Conservation (phyloP, 1,284 basidiomycete genomes). For the Papiliotrema laurentii region DNA sequence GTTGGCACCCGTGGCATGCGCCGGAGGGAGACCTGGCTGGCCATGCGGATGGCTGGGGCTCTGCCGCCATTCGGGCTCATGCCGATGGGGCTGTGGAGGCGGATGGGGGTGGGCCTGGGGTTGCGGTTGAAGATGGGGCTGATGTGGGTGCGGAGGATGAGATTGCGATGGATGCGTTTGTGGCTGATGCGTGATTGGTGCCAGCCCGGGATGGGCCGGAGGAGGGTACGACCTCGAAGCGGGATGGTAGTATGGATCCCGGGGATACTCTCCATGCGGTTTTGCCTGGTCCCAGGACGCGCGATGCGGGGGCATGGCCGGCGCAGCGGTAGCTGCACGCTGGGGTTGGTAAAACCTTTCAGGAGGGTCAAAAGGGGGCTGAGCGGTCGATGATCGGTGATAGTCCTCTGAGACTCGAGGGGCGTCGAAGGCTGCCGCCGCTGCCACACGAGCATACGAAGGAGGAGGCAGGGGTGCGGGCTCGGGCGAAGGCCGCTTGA, state of each 20-base stretch:
- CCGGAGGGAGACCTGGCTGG: no score
- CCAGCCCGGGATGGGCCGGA: no score
- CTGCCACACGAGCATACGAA: background rate
- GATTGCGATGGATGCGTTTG: no score
- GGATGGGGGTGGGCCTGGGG: background rate
- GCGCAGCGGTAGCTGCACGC: background rate
- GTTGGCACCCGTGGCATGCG: no score
- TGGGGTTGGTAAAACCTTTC: background rate
- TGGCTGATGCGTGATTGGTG: no score
- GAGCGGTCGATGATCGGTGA: background rate
- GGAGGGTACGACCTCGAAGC: background rate
- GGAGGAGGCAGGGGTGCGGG: slow-evolving; percentile 8
- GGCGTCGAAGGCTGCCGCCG: background rate
- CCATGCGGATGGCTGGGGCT: no score
- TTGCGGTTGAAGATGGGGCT: background rate
- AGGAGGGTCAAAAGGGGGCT: background rate
- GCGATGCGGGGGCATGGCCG: background rate
- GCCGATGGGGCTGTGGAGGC: background rate
- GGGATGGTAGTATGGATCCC: background rate
- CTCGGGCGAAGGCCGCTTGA: slow-evolving; percentile 19
- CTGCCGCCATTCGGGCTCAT: background rate
- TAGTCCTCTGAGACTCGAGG: background rate
- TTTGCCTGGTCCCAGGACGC: background rate
- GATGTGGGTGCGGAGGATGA: background rate
- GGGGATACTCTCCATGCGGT: background rate